These are phyloP conservation scores for Xylaria sp. DNA, from an alignment of 2,329 filamentous ascomycete species.

Conservation along the genomic window DNA sequence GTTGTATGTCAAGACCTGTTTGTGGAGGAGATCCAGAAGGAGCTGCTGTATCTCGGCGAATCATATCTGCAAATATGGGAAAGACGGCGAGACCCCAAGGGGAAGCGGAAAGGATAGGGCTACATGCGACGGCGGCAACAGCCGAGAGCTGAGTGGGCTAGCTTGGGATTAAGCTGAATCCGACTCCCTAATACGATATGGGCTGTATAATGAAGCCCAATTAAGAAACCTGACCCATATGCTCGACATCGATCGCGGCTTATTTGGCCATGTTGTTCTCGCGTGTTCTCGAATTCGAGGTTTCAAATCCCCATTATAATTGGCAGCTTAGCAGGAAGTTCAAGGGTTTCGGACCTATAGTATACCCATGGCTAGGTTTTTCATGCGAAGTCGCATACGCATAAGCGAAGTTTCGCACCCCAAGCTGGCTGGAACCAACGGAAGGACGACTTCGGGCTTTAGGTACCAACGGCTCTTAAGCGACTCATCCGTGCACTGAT, in stretches of 20 bases:
- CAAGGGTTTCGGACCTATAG: not conserved
- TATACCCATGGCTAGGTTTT: not conserved
- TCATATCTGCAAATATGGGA: constrained; percentile 98
- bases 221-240: too few species aligned
- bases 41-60: constrained; percentile 91
- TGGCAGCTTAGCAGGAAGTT: not conserved
- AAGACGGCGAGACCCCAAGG: constrained; percentile 64
- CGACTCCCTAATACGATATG: constrained; percentile 18
- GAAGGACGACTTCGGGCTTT: not conserved
- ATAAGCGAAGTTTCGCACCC: constrained; percentile 7
- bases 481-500: too few species aligned
- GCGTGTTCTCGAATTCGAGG: not conserved
- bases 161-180: not conserved
- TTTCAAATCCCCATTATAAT: not conserved
- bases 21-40: constrained; percentile 85
- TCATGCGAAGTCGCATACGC: not conserved
- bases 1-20: constrained; percentile 92
- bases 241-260: not conserved
- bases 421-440: not conserved
- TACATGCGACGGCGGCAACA: not conserved
- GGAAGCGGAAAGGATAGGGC: constrained; percentile 46
- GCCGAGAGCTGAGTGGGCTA: not conserved
- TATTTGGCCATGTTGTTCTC: not conserved
- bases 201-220: constrained; percentile 2
- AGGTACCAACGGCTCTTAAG: not conserved